Evolutionary conservation across 2,329 filamentous ascomycete species (phyloP).

Genomic region (Cordyceps fumosorosea): DNA sequence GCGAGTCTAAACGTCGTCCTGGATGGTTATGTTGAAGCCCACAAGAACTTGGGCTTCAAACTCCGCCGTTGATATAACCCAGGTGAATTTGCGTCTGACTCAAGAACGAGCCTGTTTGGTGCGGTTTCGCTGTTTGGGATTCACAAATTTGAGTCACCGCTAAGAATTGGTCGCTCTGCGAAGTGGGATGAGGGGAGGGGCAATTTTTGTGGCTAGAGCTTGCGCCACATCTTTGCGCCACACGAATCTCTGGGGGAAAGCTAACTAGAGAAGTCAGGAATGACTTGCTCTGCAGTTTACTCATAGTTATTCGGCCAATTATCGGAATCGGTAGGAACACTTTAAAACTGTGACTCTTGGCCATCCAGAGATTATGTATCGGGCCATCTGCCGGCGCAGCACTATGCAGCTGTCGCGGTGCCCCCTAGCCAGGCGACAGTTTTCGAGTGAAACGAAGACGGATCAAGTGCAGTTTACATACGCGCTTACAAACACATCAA

Average conservation of each 20-base stretch:
- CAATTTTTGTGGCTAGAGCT: constrained; percentile 13
- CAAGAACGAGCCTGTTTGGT: constrained; percentile 4
- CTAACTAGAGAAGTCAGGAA: background rate
- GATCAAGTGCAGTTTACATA: constrained; percentile 13
- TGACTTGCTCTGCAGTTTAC: background rate
- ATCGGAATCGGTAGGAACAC: background rate
- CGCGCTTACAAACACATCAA: constrained; percentile 8
- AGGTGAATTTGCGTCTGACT: constrained; percentile 4
- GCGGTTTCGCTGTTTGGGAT: constrained; percentile 4
- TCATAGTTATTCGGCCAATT: background rate
- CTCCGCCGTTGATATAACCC: background rate
- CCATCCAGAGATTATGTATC: background rate
- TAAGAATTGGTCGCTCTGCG: background rate
- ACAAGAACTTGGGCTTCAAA: constrained; percentile 25
- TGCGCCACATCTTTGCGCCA: constrained; percentile 12
- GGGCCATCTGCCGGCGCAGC: background rate
- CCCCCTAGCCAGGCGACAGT: background rate
- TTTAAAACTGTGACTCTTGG: background rate
- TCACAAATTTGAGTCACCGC: constrained; percentile 14
- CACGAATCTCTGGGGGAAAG: background rate
- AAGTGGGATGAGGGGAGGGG: constrained; percentile 16
- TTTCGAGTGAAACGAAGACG: constrained; percentile 1
- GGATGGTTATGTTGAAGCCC: constrained; percentile 32
- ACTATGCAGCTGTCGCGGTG: background rate
- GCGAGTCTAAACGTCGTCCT: constrained; percentile 44